A percentile compares a stretch with the other conserved stretches of the same genome.
phyloP scores from a whole-genome alignment of 108 stramenopile genomes.

The Schizochytrium sp. region DNA sequence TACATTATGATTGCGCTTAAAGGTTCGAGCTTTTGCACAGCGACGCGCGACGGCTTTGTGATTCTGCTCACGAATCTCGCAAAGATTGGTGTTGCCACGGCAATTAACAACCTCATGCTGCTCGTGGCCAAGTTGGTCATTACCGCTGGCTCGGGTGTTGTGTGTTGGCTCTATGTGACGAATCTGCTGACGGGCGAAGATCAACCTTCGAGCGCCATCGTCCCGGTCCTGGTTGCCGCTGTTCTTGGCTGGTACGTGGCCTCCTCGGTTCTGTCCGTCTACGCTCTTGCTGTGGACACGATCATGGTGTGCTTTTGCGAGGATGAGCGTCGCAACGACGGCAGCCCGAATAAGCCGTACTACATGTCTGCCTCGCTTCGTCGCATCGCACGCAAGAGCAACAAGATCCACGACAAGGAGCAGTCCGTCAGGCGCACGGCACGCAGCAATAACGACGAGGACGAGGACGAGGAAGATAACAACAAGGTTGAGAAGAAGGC shows the following conservation, averaged over 20 bases:
- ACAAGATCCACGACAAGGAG: conserved; percentile 1
- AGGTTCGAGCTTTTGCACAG: conserved; percentile 68
- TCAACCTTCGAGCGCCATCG: not conserved
- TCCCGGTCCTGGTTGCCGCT: not conserved
- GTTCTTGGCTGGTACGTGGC: conserved; percentile 28
- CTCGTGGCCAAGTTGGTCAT: conserved; percentile 21
- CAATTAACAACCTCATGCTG: conserved; percentile 12
- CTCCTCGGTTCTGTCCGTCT: conserved; percentile 21
- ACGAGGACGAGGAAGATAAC: not conserved
- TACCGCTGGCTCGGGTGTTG: not conserved
- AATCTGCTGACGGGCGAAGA: not conserved
- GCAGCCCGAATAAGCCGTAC: not conserved
- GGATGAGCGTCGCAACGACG: conserved; percentile 23
- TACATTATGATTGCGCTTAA: conserved; percentile 84
- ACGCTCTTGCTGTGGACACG: conserved; percentile 23
- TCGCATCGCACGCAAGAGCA: not conserved
- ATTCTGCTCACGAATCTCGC: conserved; percentile 54
- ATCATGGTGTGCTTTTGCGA: conserved; percentile 32
- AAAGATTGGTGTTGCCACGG: conserved; percentile 18
- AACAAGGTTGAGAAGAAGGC: not conserved
- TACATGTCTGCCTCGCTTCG: not conserved
- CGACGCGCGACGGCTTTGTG: conserved; percentile 63
- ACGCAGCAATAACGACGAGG: not conserved
- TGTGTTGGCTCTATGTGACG: not conserved
- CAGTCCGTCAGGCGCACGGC: not conserved